Percentiles rank a stretch among this genome's conserved stretches.
Evolutionary conservation across 192 early-diverging fungal genomes (phyloP).

Genomic region (Linnemannia hyalina): DNA sequence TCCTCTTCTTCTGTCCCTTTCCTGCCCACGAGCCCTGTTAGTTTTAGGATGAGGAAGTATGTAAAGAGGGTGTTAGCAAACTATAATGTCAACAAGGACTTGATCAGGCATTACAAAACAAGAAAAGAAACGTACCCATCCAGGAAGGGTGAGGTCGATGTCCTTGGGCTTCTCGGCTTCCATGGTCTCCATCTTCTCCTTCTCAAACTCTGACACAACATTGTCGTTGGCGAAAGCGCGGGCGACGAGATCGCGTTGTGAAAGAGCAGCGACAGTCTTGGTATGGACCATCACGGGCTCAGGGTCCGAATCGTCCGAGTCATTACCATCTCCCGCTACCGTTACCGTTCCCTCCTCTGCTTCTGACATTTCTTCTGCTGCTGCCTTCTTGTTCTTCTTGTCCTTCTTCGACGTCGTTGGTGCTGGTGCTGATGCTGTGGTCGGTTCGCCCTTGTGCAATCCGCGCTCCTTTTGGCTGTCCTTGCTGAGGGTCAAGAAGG

Average conservation of each 20-base stretch:
- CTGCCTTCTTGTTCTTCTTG: constrained; percentile 3
- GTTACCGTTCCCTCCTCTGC: constrained; percentile 42
- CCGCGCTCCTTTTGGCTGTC: constrained; percentile 52
- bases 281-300: constrained; percentile 69
- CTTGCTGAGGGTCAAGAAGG: constrained; percentile 68
- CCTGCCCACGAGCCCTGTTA: constrained; percentile 84
- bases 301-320: constrained; percentile 50
- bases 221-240: constrained; percentile 97
- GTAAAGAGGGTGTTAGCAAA: neutral
- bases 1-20: constrained; percentile 66
- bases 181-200: constrained; percentile 80
- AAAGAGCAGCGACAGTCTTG: constrained; percentile 68
- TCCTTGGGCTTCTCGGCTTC: constrained; percentile 85
- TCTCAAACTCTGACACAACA: constrained; percentile 89
- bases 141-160: constrained; percentile 88
- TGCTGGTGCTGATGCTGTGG: neutral
- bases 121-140: constrained; percentile 73
- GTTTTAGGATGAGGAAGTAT: neutral
- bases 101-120: neutral
- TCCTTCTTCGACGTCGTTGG: constrained; percentile 14
- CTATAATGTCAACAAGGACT: neutral
- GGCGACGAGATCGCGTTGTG: constrained; percentile 87
- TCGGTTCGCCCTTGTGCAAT: constrained; percentile 25
- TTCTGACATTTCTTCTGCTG: constrained; percentile 21
- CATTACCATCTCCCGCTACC: constrained; percentile 24